Evolutionary conservation across 257 asterid genomes (phyloP).

Genomic region (Solanum chmielewskii): DNA sequence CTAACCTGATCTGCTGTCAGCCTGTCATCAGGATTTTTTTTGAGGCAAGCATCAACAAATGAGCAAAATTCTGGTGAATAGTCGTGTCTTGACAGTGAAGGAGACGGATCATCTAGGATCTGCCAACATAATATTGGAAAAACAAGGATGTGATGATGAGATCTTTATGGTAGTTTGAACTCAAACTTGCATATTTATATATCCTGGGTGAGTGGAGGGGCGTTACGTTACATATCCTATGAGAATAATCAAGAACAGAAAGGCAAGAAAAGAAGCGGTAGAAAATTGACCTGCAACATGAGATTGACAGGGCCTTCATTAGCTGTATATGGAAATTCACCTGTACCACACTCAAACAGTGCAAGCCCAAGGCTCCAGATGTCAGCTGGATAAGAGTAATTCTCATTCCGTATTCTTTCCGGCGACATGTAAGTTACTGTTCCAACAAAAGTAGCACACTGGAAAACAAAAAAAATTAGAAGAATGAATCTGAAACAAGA

Average conservation of each 20-base stretch:
- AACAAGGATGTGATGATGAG: conserved; percentile 1
- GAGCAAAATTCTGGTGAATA: conserved; percentile 86
- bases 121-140: conserved; percentile 4
- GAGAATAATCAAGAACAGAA: background rate
- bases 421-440: conserved; percentile 99
- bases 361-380: conserved; percentile 99
- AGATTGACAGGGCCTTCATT: conserved; percentile 97
- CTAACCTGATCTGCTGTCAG: conserved; percentile 96
- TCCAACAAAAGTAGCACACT: conserved; percentile 99
- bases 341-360: conserved; percentile 96
- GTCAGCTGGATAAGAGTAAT: conserved; percentile 95
- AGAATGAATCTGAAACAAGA: conserved; percentile 7
- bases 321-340: conserved; percentile 91
- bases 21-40: conserved; percentile 67
- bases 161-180: background rate
- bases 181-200: background rate
- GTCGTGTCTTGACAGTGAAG: conserved; percentile 49
- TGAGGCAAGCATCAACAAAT: conserved; percentile 83
- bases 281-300: conserved; percentile 76
- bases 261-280: background rate
- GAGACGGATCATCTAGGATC: conserved; percentile 98
- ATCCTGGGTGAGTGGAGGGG: background rate
- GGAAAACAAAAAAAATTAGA: conserved; percentile 14
- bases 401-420: conserved; percentile 90
- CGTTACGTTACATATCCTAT: background rate